These are phyloP conservation scores for Coemansia guatemalensis DNA, from an alignment of 192 early-diverging fungal species.

Conservation along the genomic window DNA sequence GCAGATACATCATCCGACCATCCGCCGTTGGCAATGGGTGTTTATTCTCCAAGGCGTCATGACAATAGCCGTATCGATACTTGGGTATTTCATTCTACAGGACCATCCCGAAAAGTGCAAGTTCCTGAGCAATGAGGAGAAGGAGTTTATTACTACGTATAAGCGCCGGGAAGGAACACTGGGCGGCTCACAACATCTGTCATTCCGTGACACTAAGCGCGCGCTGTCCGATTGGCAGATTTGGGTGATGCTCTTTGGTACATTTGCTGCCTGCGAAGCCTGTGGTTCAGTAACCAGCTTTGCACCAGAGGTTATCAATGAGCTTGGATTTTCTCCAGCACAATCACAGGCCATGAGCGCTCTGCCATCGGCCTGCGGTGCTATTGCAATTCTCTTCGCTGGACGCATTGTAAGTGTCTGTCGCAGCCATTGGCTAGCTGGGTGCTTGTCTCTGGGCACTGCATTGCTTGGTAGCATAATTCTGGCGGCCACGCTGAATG, in stretches of 20 bases:
- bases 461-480: constrained; percentile 22
- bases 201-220: constrained; percentile 7
- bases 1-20: constrained; percentile 39
- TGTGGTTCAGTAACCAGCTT: constrained; percentile 20
- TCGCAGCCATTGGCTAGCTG: constrained; percentile 34
- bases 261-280: constrained; percentile 23
- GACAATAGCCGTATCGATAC: constrained; percentile 29
- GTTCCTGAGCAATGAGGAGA: constrained; percentile 37
- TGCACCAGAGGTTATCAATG: constrained; percentile 42
- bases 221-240: constrained; percentile 47
- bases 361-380: constrained; percentile 32
- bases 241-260: constrained; percentile 38
- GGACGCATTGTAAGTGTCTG: constrained; percentile 17
- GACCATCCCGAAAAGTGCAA: constrained; percentile 50
- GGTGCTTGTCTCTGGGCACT: constrained; percentile 7
- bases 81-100: constrained; percentile 40
- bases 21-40: constrained; percentile 54
- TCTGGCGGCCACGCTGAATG: constrained; percentile 24
- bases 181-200: constrained; percentile 37
- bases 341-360: constrained; percentile 45
- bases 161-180: constrained; percentile 37
- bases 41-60: constrained; percentile 50
- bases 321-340: constrained; percentile 35
- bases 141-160: constrained; percentile 35
- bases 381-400: constrained; percentile 21